Percentiles rank a stretch among this genome's conserved stretches.
These are phyloP conservation scores for Cyberlindnera samutprakarnensis DNA, from an alignment of 805 yeast genomes.

Conservation along the genomic window DNA sequence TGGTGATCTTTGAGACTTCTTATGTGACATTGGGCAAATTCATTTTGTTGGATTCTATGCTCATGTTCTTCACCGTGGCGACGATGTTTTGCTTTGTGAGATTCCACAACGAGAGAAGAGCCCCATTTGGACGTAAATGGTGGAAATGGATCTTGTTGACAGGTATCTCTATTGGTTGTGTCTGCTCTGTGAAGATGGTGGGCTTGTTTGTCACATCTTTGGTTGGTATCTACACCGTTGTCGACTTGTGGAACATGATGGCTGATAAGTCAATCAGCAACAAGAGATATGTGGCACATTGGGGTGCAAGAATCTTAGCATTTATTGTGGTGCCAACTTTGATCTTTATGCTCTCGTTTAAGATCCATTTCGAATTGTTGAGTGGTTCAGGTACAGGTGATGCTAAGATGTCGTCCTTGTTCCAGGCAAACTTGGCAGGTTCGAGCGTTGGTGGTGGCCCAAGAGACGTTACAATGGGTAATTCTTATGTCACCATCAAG, in stretches of 20 bases:
- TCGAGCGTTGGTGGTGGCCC: conserved; percentile 59
- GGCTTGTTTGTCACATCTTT: conserved; percentile 85
- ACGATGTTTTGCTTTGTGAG: conserved; percentile 67
- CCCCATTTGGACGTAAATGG: conserved; percentile 68
- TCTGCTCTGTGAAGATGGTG: conserved; percentile 93
- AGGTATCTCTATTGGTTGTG: conserved; percentile 84
- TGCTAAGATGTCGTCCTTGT: conserved; percentile 69
- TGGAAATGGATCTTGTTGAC: conserved; percentile 87
- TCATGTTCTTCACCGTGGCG: conserved; percentile 81
- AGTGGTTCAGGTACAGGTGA: conserved; percentile 78
- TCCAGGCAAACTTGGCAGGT: conserved; percentile 71
- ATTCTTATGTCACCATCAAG: conserved; percentile 35
- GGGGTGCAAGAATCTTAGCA: conserved; percentile 60
- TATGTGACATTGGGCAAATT: conserved; percentile 83
- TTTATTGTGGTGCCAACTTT: conserved; percentile 55
- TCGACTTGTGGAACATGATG: conserved; percentile 78
- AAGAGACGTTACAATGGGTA: conserved; percentile 56
- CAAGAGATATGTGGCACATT: conserved; percentile 47
- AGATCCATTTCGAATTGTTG: conserved; percentile 66
- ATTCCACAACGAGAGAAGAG: conserved; percentile 53
- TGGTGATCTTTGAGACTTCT: conserved; percentile 77
- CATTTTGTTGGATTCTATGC: conserved; percentile 86
- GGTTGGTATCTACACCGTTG: conserved; percentile 84
- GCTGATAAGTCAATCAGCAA: conserved; percentile 56
- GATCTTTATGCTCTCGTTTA: conserved; percentile 61